Evolutionary conservation across 2,329 filamentous ascomycete genomes (phyloP).

Genomic region (Trichoderma guizhouense): DNA sequence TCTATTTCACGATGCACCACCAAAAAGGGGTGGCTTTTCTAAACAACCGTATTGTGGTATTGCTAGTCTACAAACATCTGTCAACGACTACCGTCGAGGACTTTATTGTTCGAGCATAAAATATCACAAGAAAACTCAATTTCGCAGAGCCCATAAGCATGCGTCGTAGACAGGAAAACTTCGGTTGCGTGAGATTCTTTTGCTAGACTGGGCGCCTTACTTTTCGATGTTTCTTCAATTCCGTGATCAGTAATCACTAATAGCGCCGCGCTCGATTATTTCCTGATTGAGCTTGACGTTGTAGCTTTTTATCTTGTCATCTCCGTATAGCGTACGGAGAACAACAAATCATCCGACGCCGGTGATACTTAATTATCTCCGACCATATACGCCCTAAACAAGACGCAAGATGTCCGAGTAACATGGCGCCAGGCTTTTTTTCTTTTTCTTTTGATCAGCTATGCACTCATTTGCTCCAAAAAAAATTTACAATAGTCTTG

Average conservation of each 20-base stretch:
- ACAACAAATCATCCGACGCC: neutral
- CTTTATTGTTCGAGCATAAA: neutral
- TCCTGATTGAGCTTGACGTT: neutral
- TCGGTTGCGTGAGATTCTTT: neutral
- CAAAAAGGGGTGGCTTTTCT: neutral
- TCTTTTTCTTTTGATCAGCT: neutral
- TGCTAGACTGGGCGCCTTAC: neutral
- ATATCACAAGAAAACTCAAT: neutral
- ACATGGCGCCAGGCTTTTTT: neutral
- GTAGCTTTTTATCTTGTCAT: neutral
- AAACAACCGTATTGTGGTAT: neutral
- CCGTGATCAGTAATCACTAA: neutral
- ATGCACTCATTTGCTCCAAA: neutral
- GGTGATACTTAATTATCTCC: neutral
- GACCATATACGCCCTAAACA: neutral
- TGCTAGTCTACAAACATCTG: neutral
- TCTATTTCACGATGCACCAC: neutral
- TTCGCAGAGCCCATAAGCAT: neutral
- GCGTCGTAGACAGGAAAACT: neutral
- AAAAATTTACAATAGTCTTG: neutral
- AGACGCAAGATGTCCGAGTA: neutral
- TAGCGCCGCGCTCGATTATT: neutral
- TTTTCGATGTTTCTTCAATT: neutral
- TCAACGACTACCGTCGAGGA: neutral
- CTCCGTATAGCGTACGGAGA: neutral